A percentile compares a stretch with the other conserved stretches of the same genome.
These are phyloP conservation scores for Neopestalotiopsis clavispora DNA, from an alignment of 2,329 filamentous ascomycete species.

Conservation along the genomic window DNA sequence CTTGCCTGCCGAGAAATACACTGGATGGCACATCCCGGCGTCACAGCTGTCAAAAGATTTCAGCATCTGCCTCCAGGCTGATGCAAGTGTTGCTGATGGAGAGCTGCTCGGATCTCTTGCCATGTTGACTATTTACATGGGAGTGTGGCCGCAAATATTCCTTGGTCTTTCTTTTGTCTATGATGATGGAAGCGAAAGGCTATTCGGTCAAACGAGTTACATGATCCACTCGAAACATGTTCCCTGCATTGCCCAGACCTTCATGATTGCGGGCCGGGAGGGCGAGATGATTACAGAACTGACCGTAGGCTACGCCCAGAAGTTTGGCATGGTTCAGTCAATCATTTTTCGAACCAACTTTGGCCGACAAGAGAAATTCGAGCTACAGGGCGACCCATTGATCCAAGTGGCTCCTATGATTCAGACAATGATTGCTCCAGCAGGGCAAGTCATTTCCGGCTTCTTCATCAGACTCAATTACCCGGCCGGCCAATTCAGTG, in stretches of 20 bases:
- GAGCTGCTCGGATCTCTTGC: slow-evolving; percentile 18
- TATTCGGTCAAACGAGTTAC: slow-evolving; percentile 23
- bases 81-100: slow-evolving; percentile 24
- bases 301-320: slow-evolving; percentile 11
- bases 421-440: background rate
- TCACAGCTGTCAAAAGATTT: slow-evolving; percentile 16
- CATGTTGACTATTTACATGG: slow-evolving; percentile 23
- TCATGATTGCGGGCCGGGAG: slow-evolving; percentile 22
- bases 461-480: slow-evolving; percentile 23
- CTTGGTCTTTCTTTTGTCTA: slow-evolving; percentile 26
- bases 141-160: slow-evolving; percentile 22
- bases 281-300: slow-evolving; percentile 25
- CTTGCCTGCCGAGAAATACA: slow-evolving; percentile 13
- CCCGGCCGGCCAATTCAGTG: slow-evolving; percentile 17
- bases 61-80: slow-evolving; percentile 26
- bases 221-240: background rate
- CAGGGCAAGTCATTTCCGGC: background rate
- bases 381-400: background rate
- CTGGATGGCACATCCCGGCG: slow-evolving; percentile 19
- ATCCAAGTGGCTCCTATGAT: background rate
- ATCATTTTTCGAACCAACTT: slow-evolving; percentile 17
- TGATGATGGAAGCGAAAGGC: slow-evolving; percentile 24
- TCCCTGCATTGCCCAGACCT: slow-evolving; percentile 21
- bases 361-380: background rate
- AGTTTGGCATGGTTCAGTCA: slow-evolving; percentile 20